Base-by-base conservation (phyloP, 2,329 filamentous ascomycete genomes). In the Polychaeton citri region DNA sequence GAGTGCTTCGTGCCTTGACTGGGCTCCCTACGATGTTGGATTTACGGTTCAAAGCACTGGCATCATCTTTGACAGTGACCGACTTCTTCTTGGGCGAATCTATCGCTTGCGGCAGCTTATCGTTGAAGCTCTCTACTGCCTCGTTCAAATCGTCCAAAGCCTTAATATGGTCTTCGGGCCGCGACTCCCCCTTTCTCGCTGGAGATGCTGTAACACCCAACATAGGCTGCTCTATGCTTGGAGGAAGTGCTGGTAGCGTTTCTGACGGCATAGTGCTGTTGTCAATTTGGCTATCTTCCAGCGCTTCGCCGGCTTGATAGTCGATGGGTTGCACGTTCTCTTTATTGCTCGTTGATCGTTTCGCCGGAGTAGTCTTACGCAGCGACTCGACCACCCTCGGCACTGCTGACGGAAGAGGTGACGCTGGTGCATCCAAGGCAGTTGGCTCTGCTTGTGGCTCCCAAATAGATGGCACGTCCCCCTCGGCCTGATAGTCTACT, bases 141-240 rank as follows among this genome's bases (percentile, higher is more conserved):
- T 72, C 66, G 38, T 71, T 66, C 6, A 70, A 56, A 2, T 59
- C 62, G 43, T 72, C 68, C 21, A 70, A 56, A 4, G 65, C 68
- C 36, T 64, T 61, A 19, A 71, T 63, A 2, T 66, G 64, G 39
- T 67, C 60, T 42, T 68, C 62, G 19, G 59, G 48, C 6, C 52
- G 53, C 46, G 24, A 28, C 15, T 28, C 12, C n/a, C n/a, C n/a
- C 24, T 15, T 28, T 15, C 24, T 28, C 24, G 24, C 12, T 28
- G 12, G 12, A 28, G 24, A 15, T 12, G 12, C 12, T 12, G 12
- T 10, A 15, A 28, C 24, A n/a, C 21, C 21, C n/a, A n/a, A n/a
- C 7, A n/a, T 8, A 5, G 3, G 24, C 24, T 28, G 24, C 12
- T 10, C 15, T 12, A 15, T 28, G 12, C 15, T 10, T 12, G 24